phyloP scores from a whole-genome alignment of 768 basidiomycete genomes.

The Pleurotus sapidus region DNA sequence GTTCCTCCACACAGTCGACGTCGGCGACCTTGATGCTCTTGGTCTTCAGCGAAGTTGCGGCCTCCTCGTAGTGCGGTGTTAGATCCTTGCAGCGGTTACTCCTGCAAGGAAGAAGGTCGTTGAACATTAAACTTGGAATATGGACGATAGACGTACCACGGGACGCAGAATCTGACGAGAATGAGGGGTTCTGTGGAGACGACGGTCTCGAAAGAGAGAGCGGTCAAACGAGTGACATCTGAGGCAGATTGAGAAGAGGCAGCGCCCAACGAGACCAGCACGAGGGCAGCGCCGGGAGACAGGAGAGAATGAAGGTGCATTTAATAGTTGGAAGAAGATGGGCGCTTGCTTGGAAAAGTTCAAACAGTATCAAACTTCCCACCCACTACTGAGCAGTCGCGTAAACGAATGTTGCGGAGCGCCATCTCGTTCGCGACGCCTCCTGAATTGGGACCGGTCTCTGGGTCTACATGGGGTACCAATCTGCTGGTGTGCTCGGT shows the following conservation, averaged over 20 bases:
- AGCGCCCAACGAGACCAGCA: slow-evolving; percentile 9
- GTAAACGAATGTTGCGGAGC: too few relatives aligned
- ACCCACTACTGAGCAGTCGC: too few relatives aligned
- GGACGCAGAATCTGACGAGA: background rate
- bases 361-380: too few relatives aligned
- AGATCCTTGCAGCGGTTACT: background rate
- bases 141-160: background rate
- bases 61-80: background rate
- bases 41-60: background rate
- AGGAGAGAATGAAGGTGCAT: slow-evolving; percentile 61
- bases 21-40: background rate
- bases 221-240: background rate
- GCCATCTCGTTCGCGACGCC: too few relatives aligned
- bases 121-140: too few relatives aligned
- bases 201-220: background rate
- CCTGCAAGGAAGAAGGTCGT: background rate
- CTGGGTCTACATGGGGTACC: too few relatives aligned
- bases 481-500: too few relatives aligned
- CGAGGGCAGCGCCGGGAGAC: slow-evolving; percentile 46
- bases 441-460: too few relatives aligned
- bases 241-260: background rate
- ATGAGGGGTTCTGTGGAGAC: background rate
- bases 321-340: slow-evolving; percentile 36
- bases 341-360: too few relatives aligned
- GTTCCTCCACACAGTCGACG: background rate